Evolutionary conservation across 2,329 filamentous ascomycete species (phyloP).

Genomic region (Plenodomus tracheiphilus): DNA sequence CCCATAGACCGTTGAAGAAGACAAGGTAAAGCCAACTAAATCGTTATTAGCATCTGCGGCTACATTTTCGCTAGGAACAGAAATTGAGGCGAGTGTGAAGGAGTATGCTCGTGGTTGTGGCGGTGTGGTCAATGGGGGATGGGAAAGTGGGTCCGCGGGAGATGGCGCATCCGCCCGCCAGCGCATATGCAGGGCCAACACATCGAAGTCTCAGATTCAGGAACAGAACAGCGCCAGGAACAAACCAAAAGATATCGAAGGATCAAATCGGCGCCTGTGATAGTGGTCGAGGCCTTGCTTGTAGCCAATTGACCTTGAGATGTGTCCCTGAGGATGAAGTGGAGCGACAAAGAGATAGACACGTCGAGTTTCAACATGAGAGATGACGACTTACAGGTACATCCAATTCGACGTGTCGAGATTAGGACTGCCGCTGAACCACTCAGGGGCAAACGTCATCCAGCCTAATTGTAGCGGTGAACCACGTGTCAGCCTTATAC

Average conservation of each 20-base stretch:
- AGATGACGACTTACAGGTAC: slow-evolving; percentile 52
- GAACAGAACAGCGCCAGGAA: slow-evolving; percentile 1
- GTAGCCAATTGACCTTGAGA: background rate
- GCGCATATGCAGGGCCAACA: slow-evolving; percentile 21
- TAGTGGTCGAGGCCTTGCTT: background rate
- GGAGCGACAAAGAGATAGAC: background rate
- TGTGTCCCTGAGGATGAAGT: too few species aligned
- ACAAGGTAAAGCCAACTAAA: slow-evolving; percentile 62
- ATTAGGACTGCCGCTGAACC: slow-evolving; percentile 61
- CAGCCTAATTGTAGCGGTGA: slow-evolving; percentile 49
- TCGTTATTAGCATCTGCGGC: slow-evolving; percentile 2
- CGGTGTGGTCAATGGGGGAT: slow-evolving; percentile 1
- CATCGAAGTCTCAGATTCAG: slow-evolving; percentile 2
- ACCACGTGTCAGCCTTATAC: slow-evolving; percentile 44
- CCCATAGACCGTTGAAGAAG: slow-evolving; percentile 68
- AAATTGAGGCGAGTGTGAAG: background rate
- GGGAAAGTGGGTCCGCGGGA: slow-evolving; percentile 20
- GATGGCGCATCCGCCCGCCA: slow-evolving; percentile 10
- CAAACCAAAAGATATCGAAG: background rate
- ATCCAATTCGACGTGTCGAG: slow-evolving; percentile 63
- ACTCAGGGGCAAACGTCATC: slow-evolving; percentile 69
- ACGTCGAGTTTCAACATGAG: background rate
- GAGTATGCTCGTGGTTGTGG: background rate
- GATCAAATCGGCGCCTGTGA: background rate
- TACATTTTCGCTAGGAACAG: background rate